Percentiles rank a stretch among this genome's conserved stretches.
Conservation (phyloP, 2,329 filamentous ascomycete genomes). For the Hymenoscyphus occultus region DNA sequence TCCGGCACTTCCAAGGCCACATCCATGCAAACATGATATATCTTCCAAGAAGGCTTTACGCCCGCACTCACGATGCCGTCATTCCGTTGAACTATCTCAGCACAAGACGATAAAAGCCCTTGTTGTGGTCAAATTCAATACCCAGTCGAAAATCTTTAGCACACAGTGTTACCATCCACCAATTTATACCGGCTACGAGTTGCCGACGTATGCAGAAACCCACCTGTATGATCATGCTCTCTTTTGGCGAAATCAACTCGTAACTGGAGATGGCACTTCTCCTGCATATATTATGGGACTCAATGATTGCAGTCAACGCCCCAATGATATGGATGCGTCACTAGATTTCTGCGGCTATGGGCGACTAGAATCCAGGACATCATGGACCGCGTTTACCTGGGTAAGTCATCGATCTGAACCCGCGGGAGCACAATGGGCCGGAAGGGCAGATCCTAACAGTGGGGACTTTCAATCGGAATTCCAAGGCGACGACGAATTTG, state of each 20-base stretch:
- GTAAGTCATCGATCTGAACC: background rate
- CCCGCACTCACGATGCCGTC: background rate
- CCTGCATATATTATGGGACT: background rate
- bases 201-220: background rate
- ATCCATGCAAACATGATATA: constrained; percentile 3
- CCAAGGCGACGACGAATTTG: constrained; percentile 27
- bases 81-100: background rate
- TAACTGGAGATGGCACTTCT: background rate
- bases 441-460: background rate
- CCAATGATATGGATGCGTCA: background rate
- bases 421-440: background rate
- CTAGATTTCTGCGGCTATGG: background rate
- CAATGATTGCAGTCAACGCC: background rate
- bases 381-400: background rate
- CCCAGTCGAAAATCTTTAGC: constrained; percentile 13
- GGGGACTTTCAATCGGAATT: background rate
- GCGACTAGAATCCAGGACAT: background rate
- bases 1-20: background rate
- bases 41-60: background rate
- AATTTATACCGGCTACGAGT: background rate
- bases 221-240: background rate
- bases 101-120: background rate
- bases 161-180: constrained; percentile 12
- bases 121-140: constrained; percentile 18
- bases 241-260: background rate